Conservation (phyloP, 2,329 filamentous ascomycete species). For the Epichloe typhina region DNA sequence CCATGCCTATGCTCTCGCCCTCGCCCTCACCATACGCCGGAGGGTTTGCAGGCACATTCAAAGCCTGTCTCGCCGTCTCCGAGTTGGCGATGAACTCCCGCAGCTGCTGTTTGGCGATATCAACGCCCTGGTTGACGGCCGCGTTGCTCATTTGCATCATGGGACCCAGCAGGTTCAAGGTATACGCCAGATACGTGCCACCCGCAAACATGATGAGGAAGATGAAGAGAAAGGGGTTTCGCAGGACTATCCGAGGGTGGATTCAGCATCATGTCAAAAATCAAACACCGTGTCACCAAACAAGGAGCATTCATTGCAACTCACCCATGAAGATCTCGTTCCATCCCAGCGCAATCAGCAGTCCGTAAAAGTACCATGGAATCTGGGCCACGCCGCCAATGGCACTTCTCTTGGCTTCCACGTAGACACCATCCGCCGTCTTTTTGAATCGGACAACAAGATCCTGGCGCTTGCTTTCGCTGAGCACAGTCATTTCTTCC, state of each 20-base stretch:
- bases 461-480: constrained; percentile 81
- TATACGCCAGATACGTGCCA: constrained; percentile 81
- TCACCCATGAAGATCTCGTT: constrained; percentile 92
- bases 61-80: constrained; percentile 72
- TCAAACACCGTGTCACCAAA: too few relatives aligned
- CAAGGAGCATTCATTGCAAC: constrained; percentile 15
- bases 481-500: constrained; percentile 92
- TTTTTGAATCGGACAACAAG: constrained; percentile 95
- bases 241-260: constrained; percentile 50
- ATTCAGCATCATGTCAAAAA: neutral
- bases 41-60: constrained; percentile 51
- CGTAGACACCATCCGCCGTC: constrained; percentile 92
- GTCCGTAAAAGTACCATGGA: constrained; percentile 84
- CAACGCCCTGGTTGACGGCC: constrained; percentile 70
- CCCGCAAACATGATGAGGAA: constrained; percentile 65
- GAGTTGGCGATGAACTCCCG: constrained; percentile 80
- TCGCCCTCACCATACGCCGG: constrained; percentile 22
- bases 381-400: constrained; percentile 92
- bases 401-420: constrained; percentile 92
- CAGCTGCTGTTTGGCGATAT: constrained; percentile 83
- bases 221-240: constrained; percentile 87
- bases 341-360: constrained; percentile 89
- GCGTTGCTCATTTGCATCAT: constrained; percentile 94
- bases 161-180: constrained; percentile 86
- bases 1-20: constrained; percentile 39